Evolutionary conservation across 768 basidiomycete genomes (phyloP).

Genomic region (Lactifluus volemus): DNA sequence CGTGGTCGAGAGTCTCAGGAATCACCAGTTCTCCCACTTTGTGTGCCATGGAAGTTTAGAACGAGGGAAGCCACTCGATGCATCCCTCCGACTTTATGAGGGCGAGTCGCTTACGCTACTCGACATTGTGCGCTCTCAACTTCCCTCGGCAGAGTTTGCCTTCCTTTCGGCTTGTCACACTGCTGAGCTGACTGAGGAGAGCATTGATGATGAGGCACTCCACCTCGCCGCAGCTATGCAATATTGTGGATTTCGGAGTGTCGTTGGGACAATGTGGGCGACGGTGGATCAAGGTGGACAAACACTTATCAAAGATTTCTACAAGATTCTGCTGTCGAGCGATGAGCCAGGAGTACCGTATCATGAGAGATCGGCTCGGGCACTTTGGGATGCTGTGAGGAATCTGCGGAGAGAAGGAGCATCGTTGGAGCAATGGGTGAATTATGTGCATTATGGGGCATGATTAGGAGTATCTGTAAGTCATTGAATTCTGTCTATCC

Average conservation of each 20-base stretch:
- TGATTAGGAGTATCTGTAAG: not conserved
- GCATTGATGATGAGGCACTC: constrained; percentile 8
- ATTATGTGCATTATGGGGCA: constrained; percentile 6
- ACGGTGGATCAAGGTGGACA: constrained; percentile 9
- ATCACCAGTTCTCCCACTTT: not conserved
- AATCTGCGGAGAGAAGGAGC: not conserved
- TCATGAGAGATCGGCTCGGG: not conserved
- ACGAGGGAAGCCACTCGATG: not conserved
- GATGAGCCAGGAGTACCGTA: not conserved
- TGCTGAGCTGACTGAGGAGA: not conserved
- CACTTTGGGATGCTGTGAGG: not conserved
- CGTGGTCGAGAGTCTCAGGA: not conserved
- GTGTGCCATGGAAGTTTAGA: constrained; percentile 7
- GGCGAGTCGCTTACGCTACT: not conserved
- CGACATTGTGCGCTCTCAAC: not conserved
- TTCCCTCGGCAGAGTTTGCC: constrained; percentile 5
- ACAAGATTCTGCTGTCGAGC: not conserved
- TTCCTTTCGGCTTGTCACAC: constrained; percentile 16
- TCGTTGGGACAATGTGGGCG: constrained; percentile 13
- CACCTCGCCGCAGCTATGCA: constrained; percentile 14
- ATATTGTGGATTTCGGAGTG: constrained; percentile 12
- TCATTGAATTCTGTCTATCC: not conserved
- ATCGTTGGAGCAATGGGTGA: not conserved
- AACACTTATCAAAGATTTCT: not conserved
- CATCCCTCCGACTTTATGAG: not conserved